These are phyloP conservation scores for Myriosclerotinia scirpicola DNA, from an alignment of 2,329 filamentous ascomycete genomes.

Conservation along the genomic window DNA sequence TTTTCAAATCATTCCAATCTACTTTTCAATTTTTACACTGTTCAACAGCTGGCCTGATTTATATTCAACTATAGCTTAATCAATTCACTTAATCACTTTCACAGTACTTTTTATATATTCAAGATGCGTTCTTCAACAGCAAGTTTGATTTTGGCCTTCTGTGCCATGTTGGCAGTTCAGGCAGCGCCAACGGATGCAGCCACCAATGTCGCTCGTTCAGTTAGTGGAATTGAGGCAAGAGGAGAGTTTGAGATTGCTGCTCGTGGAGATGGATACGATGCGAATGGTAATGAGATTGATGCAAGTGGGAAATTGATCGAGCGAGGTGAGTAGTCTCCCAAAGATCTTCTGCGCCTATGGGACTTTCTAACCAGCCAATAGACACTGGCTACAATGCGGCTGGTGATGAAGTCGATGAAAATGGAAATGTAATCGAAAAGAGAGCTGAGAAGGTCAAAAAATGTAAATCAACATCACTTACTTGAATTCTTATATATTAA, in stretches of 20 bases:
- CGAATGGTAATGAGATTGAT: slow-evolving; percentile 8
- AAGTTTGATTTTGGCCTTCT: slow-evolving; percentile 35
- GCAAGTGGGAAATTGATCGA: not conserved
- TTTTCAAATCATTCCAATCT: not conserved
- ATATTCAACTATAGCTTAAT: slow-evolving; percentile 2
- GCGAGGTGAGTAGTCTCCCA: slow-evolving; percentile 3
- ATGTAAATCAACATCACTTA: too few relatives aligned
- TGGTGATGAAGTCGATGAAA: too few relatives aligned
- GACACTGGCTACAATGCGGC: too few relatives aligned
- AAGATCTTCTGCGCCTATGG: too few relatives aligned
- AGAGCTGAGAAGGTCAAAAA: not conserved
- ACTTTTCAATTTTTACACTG: not conserved
- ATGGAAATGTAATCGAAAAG: too few relatives aligned
- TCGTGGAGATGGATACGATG: slow-evolving; percentile 6
- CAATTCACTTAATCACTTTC: slow-evolving; percentile 10
- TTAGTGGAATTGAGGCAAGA: slow-evolving; percentile 15
- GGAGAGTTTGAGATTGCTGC: not conserved
- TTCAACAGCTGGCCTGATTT: slow-evolving; percentile 20
- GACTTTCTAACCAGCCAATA: too few relatives aligned
- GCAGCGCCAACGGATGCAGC: slow-evolving; percentile 27
- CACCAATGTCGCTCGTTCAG: slow-evolving; percentile 22
- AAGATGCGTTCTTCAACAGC: slow-evolving; percentile 35
- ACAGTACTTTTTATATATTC: slow-evolving; percentile 15
- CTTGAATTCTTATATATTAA: too few relatives aligned
- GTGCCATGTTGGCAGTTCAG: slow-evolving; percentile 32